These are phyloP conservation scores for Dactylorhiza incarnata DNA, from an alignment of 106 monocot genomes.

Conservation along the genomic window DNA sequence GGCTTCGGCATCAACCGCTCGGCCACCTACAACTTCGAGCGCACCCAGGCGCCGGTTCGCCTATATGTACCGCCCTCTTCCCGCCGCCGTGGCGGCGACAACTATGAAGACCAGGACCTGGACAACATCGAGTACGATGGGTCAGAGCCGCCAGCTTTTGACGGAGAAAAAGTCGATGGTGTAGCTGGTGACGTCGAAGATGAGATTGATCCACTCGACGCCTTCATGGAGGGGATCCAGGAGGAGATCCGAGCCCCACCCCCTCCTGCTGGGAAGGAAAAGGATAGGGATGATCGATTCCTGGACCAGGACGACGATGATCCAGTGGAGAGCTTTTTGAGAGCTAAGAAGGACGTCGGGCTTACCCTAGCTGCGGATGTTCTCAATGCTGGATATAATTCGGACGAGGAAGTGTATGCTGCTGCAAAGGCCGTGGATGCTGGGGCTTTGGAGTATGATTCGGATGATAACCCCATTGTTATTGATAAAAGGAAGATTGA, in stretches of 20 bases:
- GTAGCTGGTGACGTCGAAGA: conserved; percentile 18
- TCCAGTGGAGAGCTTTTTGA: conserved; percentile 87
- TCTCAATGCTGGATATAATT: conserved; percentile 73
- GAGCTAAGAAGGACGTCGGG: conserved; percentile 87
- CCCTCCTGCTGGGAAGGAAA: conserved; percentile 14
- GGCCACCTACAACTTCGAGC: conserved; percentile 84
- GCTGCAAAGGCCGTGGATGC: conserved; percentile 98
- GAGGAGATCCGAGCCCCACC: conserved; percentile 66
- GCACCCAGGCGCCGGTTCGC: conserved; percentile 47
- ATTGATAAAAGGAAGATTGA: conserved; percentile 92
- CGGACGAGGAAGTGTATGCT: conserved; percentile 97
- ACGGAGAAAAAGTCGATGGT: not conserved
- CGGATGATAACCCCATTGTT: conserved; percentile 83
- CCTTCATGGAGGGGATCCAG: conserved; percentile 92
- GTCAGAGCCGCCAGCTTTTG: conserved; percentile 9
- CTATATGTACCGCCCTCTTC: conserved; percentile 78
- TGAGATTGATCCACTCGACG: conserved; percentile 92
- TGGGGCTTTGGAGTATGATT: conserved; percentile 90
- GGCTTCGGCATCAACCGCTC: conserved; percentile 87
- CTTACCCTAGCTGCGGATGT: conserved; percentile 80
- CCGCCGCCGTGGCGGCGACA: conserved; percentile 22
- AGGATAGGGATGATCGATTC: conserved; percentile 32
- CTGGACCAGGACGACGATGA: conserved; percentile 74
- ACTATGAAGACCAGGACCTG: conserved; percentile 65
- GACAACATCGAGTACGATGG: conserved; percentile 76